These are phyloP conservation scores for Aspergillus sojae DNA, from an alignment of 2,329 filamentous ascomycete genomes.

Conservation along the genomic window DNA sequence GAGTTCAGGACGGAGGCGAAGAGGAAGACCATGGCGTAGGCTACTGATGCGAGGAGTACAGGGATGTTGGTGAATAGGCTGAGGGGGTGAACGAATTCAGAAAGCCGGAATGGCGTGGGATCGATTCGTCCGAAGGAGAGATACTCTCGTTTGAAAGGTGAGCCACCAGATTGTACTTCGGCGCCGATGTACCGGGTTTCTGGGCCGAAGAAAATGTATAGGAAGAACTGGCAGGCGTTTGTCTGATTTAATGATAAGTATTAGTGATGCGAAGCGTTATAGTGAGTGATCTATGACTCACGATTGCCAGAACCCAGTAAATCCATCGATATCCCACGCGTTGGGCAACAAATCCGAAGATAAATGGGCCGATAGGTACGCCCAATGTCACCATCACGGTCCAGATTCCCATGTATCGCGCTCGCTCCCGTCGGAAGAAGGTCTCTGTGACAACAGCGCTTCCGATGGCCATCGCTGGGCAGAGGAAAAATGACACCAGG, in stretches of 20 bases:
- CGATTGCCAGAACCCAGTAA: slow-evolving; percentile 59
- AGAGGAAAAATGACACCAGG: slow-evolving; percentile 56
- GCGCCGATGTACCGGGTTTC: slow-evolving; percentile 55
- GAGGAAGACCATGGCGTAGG: slow-evolving; percentile 61
- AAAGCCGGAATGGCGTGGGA: slow-evolving; percentile 48
- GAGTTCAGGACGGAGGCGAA: slow-evolving; percentile 58
- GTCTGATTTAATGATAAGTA: slow-evolving; percentile 37
- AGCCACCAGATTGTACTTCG: slow-evolving; percentile 12
- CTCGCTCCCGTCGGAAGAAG: slow-evolving; percentile 57
- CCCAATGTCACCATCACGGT: slow-evolving; percentile 54
- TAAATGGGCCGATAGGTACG: slow-evolving; percentile 40
- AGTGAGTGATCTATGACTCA: slow-evolving; percentile 27
- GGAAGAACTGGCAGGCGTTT: slow-evolving; percentile 57
- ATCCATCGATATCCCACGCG: slow-evolving; percentile 60
- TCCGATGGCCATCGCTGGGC: slow-evolving; percentile 54
- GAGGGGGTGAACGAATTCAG: slow-evolving; percentile 57
- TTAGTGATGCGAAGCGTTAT: slow-evolving; percentile 7
- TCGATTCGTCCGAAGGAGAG: slow-evolving; percentile 54
- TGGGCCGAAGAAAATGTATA: slow-evolving; percentile 57
- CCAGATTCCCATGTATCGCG: slow-evolving; percentile 58
- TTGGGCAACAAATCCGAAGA: slow-evolving; percentile 48
- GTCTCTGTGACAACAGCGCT: slow-evolving; percentile 58
- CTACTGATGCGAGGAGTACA: slow-evolving; percentile 54
- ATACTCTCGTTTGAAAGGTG: slow-evolving; percentile 44
- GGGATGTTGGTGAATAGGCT: slow-evolving; percentile 49